Evolutionary conservation across 1,284 basidiomycete genomes (phyloP).

Genomic region (Austropuccinia psidii): DNA sequence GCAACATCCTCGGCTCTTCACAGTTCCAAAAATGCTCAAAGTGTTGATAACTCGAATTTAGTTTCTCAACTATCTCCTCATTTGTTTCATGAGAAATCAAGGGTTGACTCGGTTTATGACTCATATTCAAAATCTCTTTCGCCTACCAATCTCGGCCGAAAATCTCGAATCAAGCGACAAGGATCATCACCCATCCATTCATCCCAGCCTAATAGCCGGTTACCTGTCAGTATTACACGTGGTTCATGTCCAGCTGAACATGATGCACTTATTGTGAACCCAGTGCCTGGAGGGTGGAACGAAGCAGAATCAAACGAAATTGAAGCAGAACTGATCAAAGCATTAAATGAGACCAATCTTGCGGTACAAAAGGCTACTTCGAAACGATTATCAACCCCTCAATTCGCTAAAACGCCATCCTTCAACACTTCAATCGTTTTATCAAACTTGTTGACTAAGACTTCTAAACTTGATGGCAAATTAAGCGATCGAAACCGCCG

Average conservation of each 20-base stretch:
- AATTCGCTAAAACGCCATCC: slow-evolving; percentile 8
- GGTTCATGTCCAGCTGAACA: too few species aligned
- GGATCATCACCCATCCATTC: slow-evolving; percentile 3
- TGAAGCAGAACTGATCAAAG: slow-evolving; percentile 17
- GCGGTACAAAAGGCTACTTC: slow-evolving; percentile 36
- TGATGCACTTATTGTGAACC: not conserved
- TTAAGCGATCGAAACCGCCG: not conserved
- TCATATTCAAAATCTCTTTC: not conserved
- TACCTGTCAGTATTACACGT: not conserved
- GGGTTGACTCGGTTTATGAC: not conserved
- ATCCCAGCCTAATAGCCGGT: not conserved
- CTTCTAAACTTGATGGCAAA: not conserved
- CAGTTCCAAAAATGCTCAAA: not conserved
- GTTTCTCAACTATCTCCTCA: too few species aligned
- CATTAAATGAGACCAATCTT: slow-evolving; percentile 28
- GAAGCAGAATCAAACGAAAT: slow-evolving; percentile 30
- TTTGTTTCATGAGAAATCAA: too few species aligned
- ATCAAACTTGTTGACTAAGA: not conserved
- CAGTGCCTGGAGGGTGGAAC: slow-evolving; percentile 16
- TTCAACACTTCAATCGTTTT: not conserved
- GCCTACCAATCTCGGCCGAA: slow-evolving; percentile 26
- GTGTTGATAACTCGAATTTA: not conserved
- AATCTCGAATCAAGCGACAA: slow-evolving; percentile 34
- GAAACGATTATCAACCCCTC: slow-evolving; percentile 13
- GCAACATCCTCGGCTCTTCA: not conserved